Conservation (phyloP, 2,329 filamentous ascomycete genomes). For the Cladosporium colombiae region DNA sequence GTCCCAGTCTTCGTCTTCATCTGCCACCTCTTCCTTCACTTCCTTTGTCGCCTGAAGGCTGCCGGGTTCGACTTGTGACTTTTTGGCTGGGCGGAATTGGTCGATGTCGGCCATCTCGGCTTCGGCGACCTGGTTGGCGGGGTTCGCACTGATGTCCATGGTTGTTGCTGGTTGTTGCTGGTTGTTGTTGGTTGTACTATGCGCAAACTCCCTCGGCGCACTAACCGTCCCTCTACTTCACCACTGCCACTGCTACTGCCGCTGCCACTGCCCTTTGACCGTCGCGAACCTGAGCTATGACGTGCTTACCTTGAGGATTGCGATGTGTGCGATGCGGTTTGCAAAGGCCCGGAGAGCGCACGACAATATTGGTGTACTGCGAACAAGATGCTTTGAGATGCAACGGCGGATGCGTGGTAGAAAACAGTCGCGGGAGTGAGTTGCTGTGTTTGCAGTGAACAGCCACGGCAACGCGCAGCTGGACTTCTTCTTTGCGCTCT, state of each 20-base stretch:
- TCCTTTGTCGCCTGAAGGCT: constrained; percentile 12
- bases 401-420: neutral
- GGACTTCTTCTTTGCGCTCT: neutral
- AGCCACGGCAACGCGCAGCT: neutral
- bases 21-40: constrained; percentile 32
- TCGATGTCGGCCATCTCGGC: constrained; percentile 16
- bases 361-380: neutral
- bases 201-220: neutral
- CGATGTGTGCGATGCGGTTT: neutral
- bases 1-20: constrained; percentile 35
- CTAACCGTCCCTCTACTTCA: neutral
- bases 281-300: neutral
- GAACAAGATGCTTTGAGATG: neutral
- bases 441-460: neutral
- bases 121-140: constrained; percentile 15
- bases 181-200: neutral
- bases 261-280: neutral
- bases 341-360: neutral
- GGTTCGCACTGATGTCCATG: constrained; percentile 16
- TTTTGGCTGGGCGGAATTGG: constrained; percentile 13
- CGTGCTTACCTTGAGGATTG: constrained; percentile 6
- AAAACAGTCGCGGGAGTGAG: neutral
- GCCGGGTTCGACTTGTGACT: constrained; percentile 5
- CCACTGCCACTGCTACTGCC: neutral
- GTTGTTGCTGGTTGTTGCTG: constrained; percentile 4